Conservation (phyloP, 2,329 filamentous ascomycete species). For the Colletotrichum siamense region DNA sequence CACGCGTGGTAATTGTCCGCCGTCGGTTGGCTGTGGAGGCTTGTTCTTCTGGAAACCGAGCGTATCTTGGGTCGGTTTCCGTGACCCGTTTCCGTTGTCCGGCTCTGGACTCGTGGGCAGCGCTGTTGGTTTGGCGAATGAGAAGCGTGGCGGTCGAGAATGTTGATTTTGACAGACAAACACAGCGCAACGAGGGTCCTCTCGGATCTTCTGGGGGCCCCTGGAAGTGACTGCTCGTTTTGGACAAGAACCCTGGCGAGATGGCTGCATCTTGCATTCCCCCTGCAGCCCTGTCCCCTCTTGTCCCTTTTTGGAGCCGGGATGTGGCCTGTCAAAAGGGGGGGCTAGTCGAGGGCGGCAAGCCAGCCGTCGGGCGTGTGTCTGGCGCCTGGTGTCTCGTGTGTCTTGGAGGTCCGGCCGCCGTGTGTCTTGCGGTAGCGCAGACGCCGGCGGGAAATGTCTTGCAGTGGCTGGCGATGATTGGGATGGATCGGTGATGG, state of each 20-base stretch:
- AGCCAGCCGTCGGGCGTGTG: not conserved
- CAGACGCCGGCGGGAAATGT: not conserved
- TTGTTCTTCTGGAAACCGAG: not conserved
- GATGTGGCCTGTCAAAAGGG: not conserved
- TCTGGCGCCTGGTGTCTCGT: constrained; percentile 2
- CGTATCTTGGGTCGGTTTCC: not conserved
- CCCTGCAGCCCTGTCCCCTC: constrained; percentile 14
- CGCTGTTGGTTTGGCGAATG: not conserved
- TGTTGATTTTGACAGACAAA: constrained; percentile 6
- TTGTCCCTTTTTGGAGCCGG: not conserved
- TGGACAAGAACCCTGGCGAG: constrained; percentile 1
- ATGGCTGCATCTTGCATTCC: constrained; percentile 14
- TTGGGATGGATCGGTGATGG: not conserved
- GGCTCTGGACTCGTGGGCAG: not conserved
- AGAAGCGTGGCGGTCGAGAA: not conserved
- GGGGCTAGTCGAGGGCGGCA: not conserved
- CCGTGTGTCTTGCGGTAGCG: not conserved
- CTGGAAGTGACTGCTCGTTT: not conserved
- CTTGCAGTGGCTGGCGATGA: not conserved
- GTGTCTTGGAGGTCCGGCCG: not conserved
- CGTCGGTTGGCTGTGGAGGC: not conserved
- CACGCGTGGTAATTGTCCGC: not conserved
- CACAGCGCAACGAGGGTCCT: not conserved
- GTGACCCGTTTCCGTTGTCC: not conserved
- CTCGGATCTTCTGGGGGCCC: not conserved